These are phyloP conservation scores for Coelastrella sp. DNA, from an alignment of 139 green algal species.

Conservation along the genomic window DNA sequence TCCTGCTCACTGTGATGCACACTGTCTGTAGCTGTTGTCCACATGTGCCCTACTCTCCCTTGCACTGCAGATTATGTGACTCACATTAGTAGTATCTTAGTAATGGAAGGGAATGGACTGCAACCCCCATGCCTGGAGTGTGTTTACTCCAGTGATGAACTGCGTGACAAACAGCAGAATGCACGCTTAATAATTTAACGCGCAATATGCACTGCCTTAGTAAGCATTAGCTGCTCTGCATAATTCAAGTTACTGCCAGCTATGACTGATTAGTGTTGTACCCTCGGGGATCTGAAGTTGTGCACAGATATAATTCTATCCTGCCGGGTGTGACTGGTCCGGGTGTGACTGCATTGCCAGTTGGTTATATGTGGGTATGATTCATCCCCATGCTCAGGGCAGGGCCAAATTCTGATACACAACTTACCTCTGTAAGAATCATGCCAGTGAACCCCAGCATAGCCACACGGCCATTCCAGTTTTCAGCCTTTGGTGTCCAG, in stretches of 20 bases:
- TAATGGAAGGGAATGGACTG: neutral
- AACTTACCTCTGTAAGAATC: neutral
- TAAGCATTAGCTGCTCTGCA: neutral
- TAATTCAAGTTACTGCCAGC: no score
- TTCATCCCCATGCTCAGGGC: neutral
- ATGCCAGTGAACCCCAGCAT: constrained; percentile 33
- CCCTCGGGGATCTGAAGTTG: no score
- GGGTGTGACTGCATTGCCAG: neutral
- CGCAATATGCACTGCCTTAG: neutral
- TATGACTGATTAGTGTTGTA: no score
- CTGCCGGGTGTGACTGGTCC: no score
- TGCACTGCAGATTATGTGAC: neutral
- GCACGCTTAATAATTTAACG: neutral
- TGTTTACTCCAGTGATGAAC: constrained; percentile 27
- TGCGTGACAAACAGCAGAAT: neutral
- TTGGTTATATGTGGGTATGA: neutral
- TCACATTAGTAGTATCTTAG: no score
- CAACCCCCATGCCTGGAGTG: constrained; percentile 29
- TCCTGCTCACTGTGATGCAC: no score
- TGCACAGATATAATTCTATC: no score
- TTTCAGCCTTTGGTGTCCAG: constrained; percentile 30
- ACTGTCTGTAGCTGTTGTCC: neutral
- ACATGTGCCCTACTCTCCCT: neutral
- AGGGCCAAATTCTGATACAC: neutral
- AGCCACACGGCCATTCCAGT: constrained; percentile 32